phyloP scores from a whole-genome alignment of 352 stramenopile genomes.

The Phytopythium delawarense region DNA sequence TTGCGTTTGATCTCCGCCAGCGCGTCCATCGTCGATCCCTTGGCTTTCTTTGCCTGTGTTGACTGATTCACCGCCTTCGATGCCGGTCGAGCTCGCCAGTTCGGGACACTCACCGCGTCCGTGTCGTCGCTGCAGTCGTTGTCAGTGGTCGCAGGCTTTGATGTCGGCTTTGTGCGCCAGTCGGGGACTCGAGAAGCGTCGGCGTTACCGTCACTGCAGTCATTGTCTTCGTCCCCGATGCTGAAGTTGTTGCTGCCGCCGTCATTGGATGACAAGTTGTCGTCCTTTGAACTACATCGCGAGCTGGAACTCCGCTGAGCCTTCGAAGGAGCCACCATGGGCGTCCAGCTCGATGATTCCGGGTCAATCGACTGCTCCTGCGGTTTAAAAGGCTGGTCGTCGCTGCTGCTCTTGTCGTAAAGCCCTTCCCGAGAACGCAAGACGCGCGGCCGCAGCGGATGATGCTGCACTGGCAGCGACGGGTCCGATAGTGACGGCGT shows the following conservation, averaged over 20 bases:
- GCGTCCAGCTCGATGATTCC: background rate
- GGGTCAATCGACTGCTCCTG: background rate
- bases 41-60: conserved; percentile 23
- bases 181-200: background rate
- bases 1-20: conserved; percentile 71
- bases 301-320: background rate
- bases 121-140: background rate
- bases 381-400: background rate
- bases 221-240: background rate
- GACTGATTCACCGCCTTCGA: background rate
- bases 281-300: background rate
- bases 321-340: background rate
- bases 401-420: background rate
- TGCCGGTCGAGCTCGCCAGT: background rate
- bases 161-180: background rate
- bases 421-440: conserved; percentile 2
- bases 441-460: conserved; percentile 4
- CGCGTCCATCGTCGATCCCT: conserved; percentile 44
- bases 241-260: background rate
- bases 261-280: background rate
- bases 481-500: conserved; percentile 9
- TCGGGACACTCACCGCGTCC: background rate
- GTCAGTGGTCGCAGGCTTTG: background rate
- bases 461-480: background rate
- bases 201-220: background rate